phyloP scores from a whole-genome alignment of 2,329 filamentous ascomycete species.

The Scedosporium minutisporum region DNA sequence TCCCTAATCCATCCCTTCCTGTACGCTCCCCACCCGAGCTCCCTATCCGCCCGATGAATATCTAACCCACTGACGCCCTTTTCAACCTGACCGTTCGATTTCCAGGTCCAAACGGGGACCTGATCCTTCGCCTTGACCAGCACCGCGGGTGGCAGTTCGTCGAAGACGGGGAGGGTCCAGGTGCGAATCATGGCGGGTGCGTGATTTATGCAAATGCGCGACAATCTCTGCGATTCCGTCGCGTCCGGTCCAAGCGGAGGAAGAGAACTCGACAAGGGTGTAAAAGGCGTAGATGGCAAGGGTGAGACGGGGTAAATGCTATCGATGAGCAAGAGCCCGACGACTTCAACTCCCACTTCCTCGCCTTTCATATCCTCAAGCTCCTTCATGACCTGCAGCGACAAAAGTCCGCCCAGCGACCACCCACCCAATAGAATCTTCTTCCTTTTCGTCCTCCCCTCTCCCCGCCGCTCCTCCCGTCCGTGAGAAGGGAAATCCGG shows the following conservation, averaged over 20 bases:
- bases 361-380: constrained; percentile 20
- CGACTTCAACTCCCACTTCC: constrained; percentile 23
- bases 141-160: constrained; percentile 20
- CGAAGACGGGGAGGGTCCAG: constrained; percentile 32
- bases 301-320: constrained; percentile 28
- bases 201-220: constrained; percentile 30
- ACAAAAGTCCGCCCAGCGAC: constrained; percentile 43
- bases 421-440: constrained; percentile 43
- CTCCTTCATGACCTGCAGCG: constrained; percentile 38
- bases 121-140: constrained; percentile 34
- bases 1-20: constrained; percentile 31
- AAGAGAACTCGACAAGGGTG: constrained; percentile 12
- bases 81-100: constrained; percentile 12
- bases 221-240: constrained; percentile 23
- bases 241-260: constrained; percentile 17
- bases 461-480: not conserved
- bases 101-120: constrained; percentile 18
- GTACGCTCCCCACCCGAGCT: constrained; percentile 41
- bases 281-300: not conserved
- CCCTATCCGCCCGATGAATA: constrained; percentile 26
- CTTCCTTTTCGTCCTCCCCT: not conserved
- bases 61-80: constrained; percentile 28
- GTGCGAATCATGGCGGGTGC: constrained; percentile 27
- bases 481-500: constrained; percentile 15
- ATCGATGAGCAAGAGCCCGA: constrained; percentile 45